A percentile compares a stretch with the other conserved stretches of the same genome.
Conservation (phyloP, 139 green algal genomes). For the Raphidocelis subcapitata region DNA sequence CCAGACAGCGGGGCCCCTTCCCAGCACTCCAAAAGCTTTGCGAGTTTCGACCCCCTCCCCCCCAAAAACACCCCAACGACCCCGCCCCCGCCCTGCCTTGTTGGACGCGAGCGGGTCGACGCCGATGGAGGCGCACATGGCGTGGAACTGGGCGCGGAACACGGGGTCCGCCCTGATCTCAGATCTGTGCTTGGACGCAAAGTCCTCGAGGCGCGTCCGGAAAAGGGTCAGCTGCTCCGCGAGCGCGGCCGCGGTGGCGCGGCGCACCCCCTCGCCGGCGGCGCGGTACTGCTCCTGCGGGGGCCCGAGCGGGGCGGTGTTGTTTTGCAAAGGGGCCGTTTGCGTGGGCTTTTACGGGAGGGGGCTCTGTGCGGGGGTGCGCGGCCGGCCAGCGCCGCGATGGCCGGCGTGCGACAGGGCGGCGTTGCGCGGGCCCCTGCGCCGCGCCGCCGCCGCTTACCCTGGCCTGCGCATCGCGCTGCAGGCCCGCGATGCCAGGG, state of each 20-base stretch:
- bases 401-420: not conserved
- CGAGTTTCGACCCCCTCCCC: too few species aligned
- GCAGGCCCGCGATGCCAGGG: constrained; percentile 68
- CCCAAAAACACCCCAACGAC: not conserved
- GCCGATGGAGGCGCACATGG: constrained; percentile 94
- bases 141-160: constrained; percentile 93
- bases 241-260: constrained; percentile 64
- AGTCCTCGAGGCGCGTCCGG: constrained; percentile 77
- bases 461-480: constrained; percentile 41
- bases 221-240: constrained; percentile 60
- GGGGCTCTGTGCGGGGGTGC: not conserved
- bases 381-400: not conserved
- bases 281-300: constrained; percentile 51
- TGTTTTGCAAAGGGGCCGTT: not conserved
- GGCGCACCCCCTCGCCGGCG: constrained; percentile 59
- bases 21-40: too few species aligned
- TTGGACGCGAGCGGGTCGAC: constrained; percentile 96
- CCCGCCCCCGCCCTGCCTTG: constrained; percentile 54
- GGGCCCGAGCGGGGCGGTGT: not conserved
- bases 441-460: constrained; percentile 28
- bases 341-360: not conserved
- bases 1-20: too few species aligned
- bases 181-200: constrained; percentile 85
- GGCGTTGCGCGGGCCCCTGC: too few species aligned
- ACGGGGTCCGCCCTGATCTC: constrained; percentile 88